Conservation (phyloP, 345 rosid species). For the Eucalyptus curtisii region DNA sequence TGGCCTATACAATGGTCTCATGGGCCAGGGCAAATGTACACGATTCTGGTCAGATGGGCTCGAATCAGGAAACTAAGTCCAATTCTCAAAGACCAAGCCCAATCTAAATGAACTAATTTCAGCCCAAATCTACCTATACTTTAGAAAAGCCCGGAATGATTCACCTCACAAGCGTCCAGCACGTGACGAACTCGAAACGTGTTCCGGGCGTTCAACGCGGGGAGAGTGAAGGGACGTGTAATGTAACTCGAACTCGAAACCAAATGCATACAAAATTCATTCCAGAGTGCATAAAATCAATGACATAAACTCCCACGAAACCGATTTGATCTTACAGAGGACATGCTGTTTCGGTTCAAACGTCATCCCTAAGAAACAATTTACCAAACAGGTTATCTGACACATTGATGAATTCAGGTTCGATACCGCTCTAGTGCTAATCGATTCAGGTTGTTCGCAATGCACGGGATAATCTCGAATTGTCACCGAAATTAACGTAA, state of each 20-base stretch:
- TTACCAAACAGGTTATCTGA: not conserved
- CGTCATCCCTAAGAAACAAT: not conserved
- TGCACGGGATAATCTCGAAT: not conserved
- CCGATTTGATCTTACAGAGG: not conserved
- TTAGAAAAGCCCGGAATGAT: not conserved
- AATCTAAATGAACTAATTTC: not conserved
- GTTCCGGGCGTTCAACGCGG: not conserved
- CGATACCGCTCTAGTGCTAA: not conserved
- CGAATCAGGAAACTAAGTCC: not conserved
- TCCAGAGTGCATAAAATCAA: not conserved
- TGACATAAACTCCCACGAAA: not conserved
- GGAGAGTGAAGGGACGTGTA: not conserved
- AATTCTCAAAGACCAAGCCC: not conserved
- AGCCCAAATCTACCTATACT: not conserved
- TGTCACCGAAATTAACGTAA: not conserved
- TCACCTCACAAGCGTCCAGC: not conserved
- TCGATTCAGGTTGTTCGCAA: not conserved
- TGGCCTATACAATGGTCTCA: not conserved
- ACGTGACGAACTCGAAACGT: not conserved
- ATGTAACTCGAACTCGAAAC: not conserved
- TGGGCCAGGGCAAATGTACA: not conserved
- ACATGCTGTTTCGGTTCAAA: not conserved
- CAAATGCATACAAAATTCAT: not conserved
- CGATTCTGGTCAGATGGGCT: not conserved
- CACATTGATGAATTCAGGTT: not conserved